These are phyloP conservation scores for Citrus medica DNA, from an alignment of 345 rosid species.

Conservation along the genomic window DNA sequence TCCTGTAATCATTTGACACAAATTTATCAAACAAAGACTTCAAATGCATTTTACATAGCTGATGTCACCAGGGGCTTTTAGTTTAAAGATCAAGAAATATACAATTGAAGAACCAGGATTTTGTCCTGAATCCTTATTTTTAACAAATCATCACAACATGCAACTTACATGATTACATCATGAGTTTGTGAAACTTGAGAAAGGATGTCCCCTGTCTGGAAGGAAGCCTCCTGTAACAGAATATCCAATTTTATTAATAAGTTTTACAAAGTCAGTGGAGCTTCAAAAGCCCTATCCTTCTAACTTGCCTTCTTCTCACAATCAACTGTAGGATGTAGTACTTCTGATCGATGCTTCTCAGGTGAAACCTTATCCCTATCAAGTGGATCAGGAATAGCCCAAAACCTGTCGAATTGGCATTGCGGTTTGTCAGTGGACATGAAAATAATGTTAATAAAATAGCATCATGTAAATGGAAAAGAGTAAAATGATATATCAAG, in stretches of 20 bases:
- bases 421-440: conserved; percentile 5
- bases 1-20: conserved; percentile 39
- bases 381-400: conserved; percentile 47
- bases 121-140: background rate
- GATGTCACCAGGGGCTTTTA: background rate
- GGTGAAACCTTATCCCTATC: conserved; percentile 32
- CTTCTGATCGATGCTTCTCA: conserved; percentile 26
- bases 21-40: background rate
- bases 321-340: conserved; percentile 48
- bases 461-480: background rate
- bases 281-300: conserved; percentile 3
- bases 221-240: conserved; percentile 42
- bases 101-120: background rate
- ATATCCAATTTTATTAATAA: conserved; percentile 18
- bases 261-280: conserved; percentile 2
- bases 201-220: conserved; percentile 62
- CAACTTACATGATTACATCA: conserved; percentile 74
- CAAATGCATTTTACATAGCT: background rate
- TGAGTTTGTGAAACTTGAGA: conserved; percentile 93
- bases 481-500: background rate
- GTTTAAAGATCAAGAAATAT: background rate
- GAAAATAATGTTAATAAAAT: background rate
- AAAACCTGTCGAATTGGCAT: conserved; percentile 41
- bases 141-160: conserved; percentile 6
- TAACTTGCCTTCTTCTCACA: conserved; percentile 76